Base-by-base conservation (phyloP, 495 filamentous ascomycete genomes). In the Hyphodiscus hymeniophilus region DNA sequence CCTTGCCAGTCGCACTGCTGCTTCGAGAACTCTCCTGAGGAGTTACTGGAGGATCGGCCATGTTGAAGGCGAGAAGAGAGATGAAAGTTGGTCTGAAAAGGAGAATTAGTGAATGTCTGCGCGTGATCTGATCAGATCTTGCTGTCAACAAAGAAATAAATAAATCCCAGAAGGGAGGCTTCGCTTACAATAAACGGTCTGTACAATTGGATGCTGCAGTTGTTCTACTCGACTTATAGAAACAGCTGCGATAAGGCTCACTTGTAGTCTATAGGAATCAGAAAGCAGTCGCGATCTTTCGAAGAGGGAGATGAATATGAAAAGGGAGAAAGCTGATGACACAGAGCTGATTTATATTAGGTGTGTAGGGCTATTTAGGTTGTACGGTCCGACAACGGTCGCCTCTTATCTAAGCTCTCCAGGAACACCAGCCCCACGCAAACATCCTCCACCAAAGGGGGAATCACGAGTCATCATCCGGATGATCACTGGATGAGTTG, bases 361-460 rank as follows among this genome's bases (percentile, higher is more conserved):
- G 47, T 43, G 38, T 36, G 47, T 22, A 39, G 41, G 32, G 23
- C 22, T 28, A 54, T 42, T 40, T 46, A n/a, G n/a, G n/a, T 40
- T 45, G 36, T 42, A 45, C 23, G 47, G 47, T 55, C 52, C 52
- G 52, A 45, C 13, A 36, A 45, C 52, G 52, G 52, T 38, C 22
- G n/a, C 24, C 7, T 36, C 47, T 51, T 45, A 45, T 45, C 40
- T 47, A 47, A 39, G 33, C 45, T 47, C 20, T 34, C 45, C 20
- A n/a, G 33, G 18, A 23, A 28, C n/a, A n/a, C n/a, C n/a, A n/a
- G n/a, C n/a, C n/a, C n/a, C n/a, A n/a, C n/a, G n/a, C n/a, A n/a
- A n/a, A n/a, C n/a, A 21, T 45, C 35, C 48, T 28, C n/a, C 40
- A 28, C 26, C 26, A 28, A 21, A 17, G 38, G 46, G 13, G 1